Evolutionary conservation across 768 basidiomycete genomes (phyloP).

Genomic region (Agaricus subrufescens): DNA sequence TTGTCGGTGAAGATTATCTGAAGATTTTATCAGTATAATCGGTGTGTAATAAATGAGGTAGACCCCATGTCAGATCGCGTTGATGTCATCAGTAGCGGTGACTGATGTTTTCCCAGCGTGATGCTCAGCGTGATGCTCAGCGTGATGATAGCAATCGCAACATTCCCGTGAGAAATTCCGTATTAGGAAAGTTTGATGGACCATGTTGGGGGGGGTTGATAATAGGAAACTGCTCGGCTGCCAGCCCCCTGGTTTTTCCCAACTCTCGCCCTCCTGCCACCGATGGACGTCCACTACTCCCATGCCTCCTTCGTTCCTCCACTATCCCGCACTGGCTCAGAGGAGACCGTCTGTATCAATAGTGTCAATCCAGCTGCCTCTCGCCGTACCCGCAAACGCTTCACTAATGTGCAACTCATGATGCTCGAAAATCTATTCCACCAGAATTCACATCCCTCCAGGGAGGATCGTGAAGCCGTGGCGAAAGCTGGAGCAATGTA

Average conservation of each 20-base stretch:
- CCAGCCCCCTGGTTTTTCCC: background rate
- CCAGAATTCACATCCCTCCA: constrained; percentile 68
- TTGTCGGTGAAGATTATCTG: too few species aligned
- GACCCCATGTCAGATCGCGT: too few species aligned
- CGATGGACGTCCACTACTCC: constrained; percentile 9
- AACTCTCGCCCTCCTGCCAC: constrained; percentile 8
- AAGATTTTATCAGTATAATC: too few species aligned
- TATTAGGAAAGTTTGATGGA: too few species aligned
- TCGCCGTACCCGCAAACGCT: constrained; percentile 66
- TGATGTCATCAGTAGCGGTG: too few species aligned
- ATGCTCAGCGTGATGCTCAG: too few species aligned
- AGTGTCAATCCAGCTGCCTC: constrained; percentile 24
- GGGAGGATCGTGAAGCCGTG: constrained; percentile 63
- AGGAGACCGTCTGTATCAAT: constrained; percentile 24
- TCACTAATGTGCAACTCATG: constrained; percentile 62
- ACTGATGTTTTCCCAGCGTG: too few species aligned
- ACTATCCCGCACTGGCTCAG: constrained; percentile 51
- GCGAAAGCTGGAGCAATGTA: constrained; percentile 63
- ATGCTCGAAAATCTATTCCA: constrained; percentile 74
- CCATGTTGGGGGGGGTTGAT: too few species aligned
- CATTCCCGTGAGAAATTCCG: too few species aligned
- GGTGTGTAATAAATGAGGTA: too few species aligned
- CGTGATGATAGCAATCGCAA: too few species aligned
- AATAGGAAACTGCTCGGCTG: too few species aligned
- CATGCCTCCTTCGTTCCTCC: constrained; percentile 4